These are phyloP conservation scores for Yamadazyma aaseri DNA, from an alignment of 1,139 yeast genomes.

Conservation along the genomic window DNA sequence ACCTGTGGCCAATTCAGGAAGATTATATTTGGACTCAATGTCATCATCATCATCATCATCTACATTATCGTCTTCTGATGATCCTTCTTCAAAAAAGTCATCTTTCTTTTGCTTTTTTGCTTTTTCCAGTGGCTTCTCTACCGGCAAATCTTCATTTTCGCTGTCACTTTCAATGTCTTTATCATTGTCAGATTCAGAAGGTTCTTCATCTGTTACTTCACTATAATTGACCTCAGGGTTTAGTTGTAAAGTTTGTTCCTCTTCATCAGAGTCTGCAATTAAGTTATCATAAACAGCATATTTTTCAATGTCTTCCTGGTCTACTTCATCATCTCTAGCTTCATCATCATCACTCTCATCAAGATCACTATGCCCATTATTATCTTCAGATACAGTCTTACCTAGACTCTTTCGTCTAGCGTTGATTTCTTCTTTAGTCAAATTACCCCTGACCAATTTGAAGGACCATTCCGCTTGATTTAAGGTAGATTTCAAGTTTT, in stretches of 20 bases:
- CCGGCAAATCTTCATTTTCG: conserved; percentile 9
- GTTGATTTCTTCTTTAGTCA: conserved; percentile 44
- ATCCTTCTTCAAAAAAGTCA: conserved; percentile 33
- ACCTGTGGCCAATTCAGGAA: conserved; percentile 76
- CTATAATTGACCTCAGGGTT: conserved; percentile 53
- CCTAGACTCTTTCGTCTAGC: conserved; percentile 28
- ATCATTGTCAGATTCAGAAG: no score
- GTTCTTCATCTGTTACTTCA: conserved; percentile 60
- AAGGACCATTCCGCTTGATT: conserved; percentile 57
- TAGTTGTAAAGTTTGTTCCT: conserved; percentile 26
- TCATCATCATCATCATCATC: conserved; percentile 18
- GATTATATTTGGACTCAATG: conserved; percentile 22
- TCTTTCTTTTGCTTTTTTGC: conserved; percentile 27
- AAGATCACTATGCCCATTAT: conserved; percentile 15
- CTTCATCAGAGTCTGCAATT: conserved; percentile 53
- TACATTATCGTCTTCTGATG: conserved; percentile 25
- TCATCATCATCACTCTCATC: conserved; percentile 20
- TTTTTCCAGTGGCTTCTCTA: conserved; percentile 19
- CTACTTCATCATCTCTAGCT: conserved; percentile 14
- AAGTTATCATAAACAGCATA: conserved; percentile 49
- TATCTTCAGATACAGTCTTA: conserved; percentile 18
- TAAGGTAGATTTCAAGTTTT: conserved; percentile 45
- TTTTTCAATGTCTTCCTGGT: conserved; percentile 21
- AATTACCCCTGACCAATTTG: conserved; percentile 58
- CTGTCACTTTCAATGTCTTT: conserved; percentile 34